These are phyloP conservation scores for Fraxinus platypoda DNA, from an alignment of 305 asterid species.

Conservation along the genomic window DNA sequence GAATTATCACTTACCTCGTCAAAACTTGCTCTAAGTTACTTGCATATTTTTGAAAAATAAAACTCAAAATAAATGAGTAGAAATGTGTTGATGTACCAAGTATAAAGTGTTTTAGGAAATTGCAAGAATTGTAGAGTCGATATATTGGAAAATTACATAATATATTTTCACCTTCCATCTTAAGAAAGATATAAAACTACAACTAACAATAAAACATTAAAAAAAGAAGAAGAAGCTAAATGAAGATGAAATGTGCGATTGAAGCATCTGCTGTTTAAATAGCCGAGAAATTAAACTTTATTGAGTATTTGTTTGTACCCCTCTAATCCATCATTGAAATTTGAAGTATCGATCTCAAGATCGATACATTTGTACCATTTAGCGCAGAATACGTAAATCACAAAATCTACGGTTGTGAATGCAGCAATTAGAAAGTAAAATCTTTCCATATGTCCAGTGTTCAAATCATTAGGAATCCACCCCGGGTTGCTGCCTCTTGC, in stretches of 20 bases:
- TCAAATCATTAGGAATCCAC: slow-evolving; percentile 67
- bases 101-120: neutral
- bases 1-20: neutral
- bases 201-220: neutral
- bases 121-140: neutral
- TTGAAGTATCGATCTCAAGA: slow-evolving; percentile 1
- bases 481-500: slow-evolving; percentile 41
- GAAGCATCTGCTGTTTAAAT: neutral
- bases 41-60: neutral
- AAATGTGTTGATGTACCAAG: neutral
- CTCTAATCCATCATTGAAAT: neutral
- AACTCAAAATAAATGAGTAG: neutral
- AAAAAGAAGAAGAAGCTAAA: neutral
- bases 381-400: slow-evolving; percentile 45
- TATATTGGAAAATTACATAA: neutral
- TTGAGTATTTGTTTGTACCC: neutral
- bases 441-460: slow-evolving; percentile 58
- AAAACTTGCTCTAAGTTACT: neutral
- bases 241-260: neutral
- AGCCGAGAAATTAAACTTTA: slow-evolving; percentile 3
- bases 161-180: neutral
- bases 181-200: neutral
- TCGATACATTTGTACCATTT: slow-evolving; percentile 49
- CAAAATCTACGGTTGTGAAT: slow-evolving; percentile 49
- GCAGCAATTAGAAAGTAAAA: slow-evolving; percentile 59